A percentile compares a stretch with the other conserved stretches of the same genome.
These are phyloP conservation scores for Phellopilus nigrolimitatus DNA, from an alignment of 1,284 basidiomycete genomes.

Conservation along the genomic window DNA sequence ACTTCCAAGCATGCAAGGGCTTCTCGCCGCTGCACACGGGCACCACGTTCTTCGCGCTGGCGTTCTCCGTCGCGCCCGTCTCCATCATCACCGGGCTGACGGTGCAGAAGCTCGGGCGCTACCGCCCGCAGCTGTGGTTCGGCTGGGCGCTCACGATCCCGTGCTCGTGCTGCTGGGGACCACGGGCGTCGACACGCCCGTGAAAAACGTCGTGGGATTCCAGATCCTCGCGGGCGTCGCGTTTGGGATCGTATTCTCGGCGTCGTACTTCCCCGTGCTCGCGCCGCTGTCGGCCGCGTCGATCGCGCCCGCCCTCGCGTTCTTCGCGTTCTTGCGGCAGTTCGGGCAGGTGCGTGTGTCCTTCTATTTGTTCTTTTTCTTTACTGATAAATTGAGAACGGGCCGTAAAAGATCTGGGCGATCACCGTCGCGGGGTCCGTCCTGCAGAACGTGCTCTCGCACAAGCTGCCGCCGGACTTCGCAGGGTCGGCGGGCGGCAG, in stretches of 20 bases:
- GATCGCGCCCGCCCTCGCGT: conserved; percentile 32
- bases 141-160: conserved; percentile 39
- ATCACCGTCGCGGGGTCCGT: conserved; percentile 35
- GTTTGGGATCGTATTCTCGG: conserved; percentile 28
- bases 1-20: conserved; percentile 43
- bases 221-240: conserved; percentile 32
- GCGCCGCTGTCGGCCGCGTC: conserved; percentile 31
- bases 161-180: conserved; percentile 33
- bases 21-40: conserved; percentile 39
- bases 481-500: conserved; percentile 28
- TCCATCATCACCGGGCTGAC: conserved; percentile 29
- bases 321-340: conserved; percentile 31
- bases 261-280: conserved; percentile 31
- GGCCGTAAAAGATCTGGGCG: conserved; percentile 38
- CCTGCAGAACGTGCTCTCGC: conserved; percentile 36
- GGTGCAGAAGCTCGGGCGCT: conserved; percentile 29
- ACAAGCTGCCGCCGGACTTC: conserved; percentile 29
- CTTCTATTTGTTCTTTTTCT: too few species aligned
- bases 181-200: conserved; percentile 30
- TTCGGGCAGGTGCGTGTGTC: conserved; percentile 24
- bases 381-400: too few species aligned
- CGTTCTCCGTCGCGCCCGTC: conserved; percentile 30
- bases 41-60: conserved; percentile 35
- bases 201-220: conserved; percentile 29
- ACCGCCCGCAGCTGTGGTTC: conserved; percentile 34